Base-by-base conservation (phyloP, 2,329 filamentous ascomycete species). In the Colletotrichum lindemuthianum region DNA sequence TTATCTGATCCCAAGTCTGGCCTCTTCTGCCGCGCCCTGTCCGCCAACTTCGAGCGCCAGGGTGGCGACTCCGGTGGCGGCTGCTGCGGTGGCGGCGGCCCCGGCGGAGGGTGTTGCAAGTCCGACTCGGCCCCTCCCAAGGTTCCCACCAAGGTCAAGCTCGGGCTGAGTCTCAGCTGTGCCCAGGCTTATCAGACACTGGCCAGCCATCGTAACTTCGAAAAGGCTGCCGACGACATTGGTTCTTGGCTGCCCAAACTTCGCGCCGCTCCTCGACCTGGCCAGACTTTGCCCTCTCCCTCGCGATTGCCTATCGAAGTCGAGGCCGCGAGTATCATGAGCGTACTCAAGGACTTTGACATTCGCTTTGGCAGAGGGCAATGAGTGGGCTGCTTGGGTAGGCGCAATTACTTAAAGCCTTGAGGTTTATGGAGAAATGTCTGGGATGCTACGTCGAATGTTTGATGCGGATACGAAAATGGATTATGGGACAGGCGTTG, bases 291-390 rank as follows among this genome's bases (percentile, higher is more conserved):
- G 71, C 74, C 41, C 36, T 70, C 59, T 32, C 55, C 49, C 63
- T 59, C 56, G 66, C 81, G 81, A 59, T 84, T 84, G 45, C 88
- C 91, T 1, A 88, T 93, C 70, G 91, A 94, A 74, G 90, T 94
- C 13, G 91, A 94, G 77, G 90, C 91, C 7, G 91, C 91, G 1
- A 93, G 91, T 75, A 92, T 94, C 59, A 93, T 94, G 91, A 90
- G 90, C 45, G 91, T 93, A n/a, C 78, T 94, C 65, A 92, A 91
- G 75, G 89, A 91, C 68, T 94, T 94, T 77, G 91, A 94, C 71
- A 84, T 92, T 53, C 81, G 91, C 58, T 94, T 94, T 74, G 88
- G 88, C 9, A 61, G 67, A 53, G 67, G 67, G 8, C 57, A 67
- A 54, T 68, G 65, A 41, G 13, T 10, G 1, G 2, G 37, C 12